Evolutionary conservation across 441 rosid species (phyloP).

Genomic region (Euphorbia schlechtendalii): DNA sequence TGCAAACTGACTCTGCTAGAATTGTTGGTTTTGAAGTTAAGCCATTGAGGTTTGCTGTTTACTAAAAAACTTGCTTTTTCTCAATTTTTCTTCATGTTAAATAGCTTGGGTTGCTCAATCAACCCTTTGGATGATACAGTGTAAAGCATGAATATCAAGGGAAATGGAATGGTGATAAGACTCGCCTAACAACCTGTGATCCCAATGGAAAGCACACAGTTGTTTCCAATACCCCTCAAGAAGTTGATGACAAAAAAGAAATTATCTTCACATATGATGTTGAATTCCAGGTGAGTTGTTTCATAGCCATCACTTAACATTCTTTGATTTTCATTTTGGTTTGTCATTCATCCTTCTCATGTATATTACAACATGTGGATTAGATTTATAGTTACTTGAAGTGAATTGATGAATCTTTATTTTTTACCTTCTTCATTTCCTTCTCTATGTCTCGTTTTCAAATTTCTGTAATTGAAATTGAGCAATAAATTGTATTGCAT

Average conservation of each 20-base stretch:
- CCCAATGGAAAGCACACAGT: slow-evolving; percentile 74
- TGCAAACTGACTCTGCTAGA: slow-evolving; percentile 51
- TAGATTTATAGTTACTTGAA: not conserved
- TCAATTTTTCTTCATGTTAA: not conserved
- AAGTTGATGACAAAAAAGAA: slow-evolving; percentile 69
- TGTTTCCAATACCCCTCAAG: slow-evolving; percentile 79
- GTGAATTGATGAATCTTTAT: not conserved
- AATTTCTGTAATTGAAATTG: not conserved
- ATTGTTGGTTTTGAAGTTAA: slow-evolving; percentile 93
- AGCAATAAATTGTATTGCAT: not conserved
- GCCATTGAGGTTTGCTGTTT: slow-evolving; percentile 55
- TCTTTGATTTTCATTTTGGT: not conserved
- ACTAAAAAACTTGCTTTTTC: not conserved
- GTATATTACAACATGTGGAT: no score
- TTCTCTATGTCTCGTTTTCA: not conserved
- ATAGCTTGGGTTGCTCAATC: slow-evolving; percentile 13
- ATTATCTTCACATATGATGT: slow-evolving; percentile 85
- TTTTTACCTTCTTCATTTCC: not conserved
- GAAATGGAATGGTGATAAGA: slow-evolving; percentile 56
- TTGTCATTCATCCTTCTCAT: not conserved
- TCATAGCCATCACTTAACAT: not conserved
- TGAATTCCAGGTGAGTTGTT: slow-evolving; percentile 58
- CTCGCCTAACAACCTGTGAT: slow-evolving; percentile 73
- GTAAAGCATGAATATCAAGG: slow-evolving; percentile 80
- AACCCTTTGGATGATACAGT: slow-evolving; percentile 33